These are phyloP conservation scores for Hyphopichia homilentoma DNA, from an alignment of 805 yeast genomes.

Conservation along the genomic window DNA sequence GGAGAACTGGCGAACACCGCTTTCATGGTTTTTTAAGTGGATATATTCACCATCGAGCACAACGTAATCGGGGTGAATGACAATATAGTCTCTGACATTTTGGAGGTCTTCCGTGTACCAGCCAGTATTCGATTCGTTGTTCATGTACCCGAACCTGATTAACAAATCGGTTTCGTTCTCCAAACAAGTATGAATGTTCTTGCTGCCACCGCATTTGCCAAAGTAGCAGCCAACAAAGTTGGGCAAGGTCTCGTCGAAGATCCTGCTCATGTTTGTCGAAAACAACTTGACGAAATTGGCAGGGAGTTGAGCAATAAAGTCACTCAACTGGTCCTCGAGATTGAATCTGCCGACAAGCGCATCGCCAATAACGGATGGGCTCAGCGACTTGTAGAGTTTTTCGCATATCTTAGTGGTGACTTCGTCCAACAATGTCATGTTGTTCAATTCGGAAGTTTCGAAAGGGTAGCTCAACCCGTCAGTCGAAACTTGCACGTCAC, in stretches of 20 bases:
- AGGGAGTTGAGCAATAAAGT: slow-evolving; percentile 46
- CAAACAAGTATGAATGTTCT: slow-evolving; percentile 14
- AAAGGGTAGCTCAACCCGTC: slow-evolving; percentile 14
- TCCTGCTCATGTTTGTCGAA: slow-evolving; percentile 65
- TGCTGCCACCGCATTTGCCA: slow-evolving; percentile 48
- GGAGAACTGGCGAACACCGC: slow-evolving; percentile 24
- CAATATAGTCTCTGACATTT: slow-evolving; percentile 25
- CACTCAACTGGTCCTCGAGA: slow-evolving; percentile 40
- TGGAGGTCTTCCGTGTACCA: slow-evolving; percentile 16
- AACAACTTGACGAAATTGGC: slow-evolving; percentile 39
- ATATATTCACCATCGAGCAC: slow-evolving; percentile 27
- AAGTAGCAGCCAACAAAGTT: slow-evolving; percentile 69
- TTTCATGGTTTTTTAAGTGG: slow-evolving; percentile 14
- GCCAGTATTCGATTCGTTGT: slow-evolving; percentile 30
- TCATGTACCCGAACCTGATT: slow-evolving; percentile 63
- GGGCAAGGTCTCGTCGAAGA: slow-evolving; percentile 66
- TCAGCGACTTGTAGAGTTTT: slow-evolving; percentile 47
- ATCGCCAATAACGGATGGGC: slow-evolving; percentile 72
- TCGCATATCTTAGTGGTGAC: slow-evolving; percentile 38
- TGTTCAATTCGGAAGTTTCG: slow-evolving; percentile 8
- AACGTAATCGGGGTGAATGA: slow-evolving; percentile 41
- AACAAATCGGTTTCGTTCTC: slow-evolving; percentile 61
- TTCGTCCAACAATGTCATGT: slow-evolving; percentile 11
- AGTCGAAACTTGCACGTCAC: slow-evolving; percentile 33
- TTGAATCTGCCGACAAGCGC: slow-evolving; percentile 62